phyloP scores from a whole-genome alignment of 805 yeast genomes.

The Starmerella scarabaei region DNA sequence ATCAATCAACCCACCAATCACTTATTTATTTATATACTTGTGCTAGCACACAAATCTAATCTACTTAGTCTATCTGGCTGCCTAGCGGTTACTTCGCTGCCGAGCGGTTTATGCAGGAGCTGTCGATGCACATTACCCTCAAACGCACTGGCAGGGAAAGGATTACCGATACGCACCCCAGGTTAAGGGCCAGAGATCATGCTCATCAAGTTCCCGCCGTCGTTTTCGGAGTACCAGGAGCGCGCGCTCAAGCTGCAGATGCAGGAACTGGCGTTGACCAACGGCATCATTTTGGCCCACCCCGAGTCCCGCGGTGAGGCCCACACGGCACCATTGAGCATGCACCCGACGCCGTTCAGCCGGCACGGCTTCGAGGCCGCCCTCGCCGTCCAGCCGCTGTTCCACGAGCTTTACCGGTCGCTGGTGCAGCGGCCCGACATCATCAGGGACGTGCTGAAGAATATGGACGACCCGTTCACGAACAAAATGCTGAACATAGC shows the following conservation, averaged over 20 bases:
- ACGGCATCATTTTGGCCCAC: constrained; percentile 54
- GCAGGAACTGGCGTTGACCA: constrained; percentile 63
- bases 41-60: too few relatives aligned
- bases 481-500: constrained; percentile 60
- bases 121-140: too few relatives aligned
- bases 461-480: constrained; percentile 62
- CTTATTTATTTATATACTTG: too few relatives aligned
- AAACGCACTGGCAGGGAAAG: too few relatives aligned
- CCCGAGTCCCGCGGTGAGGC: constrained; percentile 30
- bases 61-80: too few relatives aligned
- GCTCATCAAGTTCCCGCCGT: constrained; percentile 24
- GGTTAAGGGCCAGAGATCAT: constrained; percentile 9
- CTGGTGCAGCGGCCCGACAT: constrained; percentile 49
- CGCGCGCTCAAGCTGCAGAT: constrained; percentile 23
- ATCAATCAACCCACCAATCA: too few relatives aligned
- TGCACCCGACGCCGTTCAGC: constrained; percentile 86
- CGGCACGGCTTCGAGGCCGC: constrained; percentile 53
- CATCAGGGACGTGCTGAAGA: constrained; percentile 42
- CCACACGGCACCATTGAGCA: constrained; percentile 69
- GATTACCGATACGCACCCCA: neutral
- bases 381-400: constrained; percentile 46
- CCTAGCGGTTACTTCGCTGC: too few relatives aligned
- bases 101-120: too few relatives aligned
- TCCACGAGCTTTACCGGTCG: constrained; percentile 61
- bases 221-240: constrained; percentile 21